Evolutionary conservation across 345 rosid species (phyloP).

Genomic region (Citrus trifoliata): DNA sequence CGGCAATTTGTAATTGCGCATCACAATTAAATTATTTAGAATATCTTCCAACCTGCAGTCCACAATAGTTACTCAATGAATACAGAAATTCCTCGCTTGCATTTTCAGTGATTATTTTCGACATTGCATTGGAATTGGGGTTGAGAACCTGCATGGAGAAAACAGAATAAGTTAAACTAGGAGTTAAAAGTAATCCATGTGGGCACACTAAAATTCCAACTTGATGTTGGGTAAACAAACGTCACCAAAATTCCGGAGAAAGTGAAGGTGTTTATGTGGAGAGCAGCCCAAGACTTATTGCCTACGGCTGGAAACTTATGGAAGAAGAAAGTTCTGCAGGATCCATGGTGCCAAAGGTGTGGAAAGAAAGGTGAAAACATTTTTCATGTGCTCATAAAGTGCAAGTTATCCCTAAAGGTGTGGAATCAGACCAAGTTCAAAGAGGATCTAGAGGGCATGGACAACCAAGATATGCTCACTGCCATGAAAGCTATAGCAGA

Average conservation of each 20-base stretch:
- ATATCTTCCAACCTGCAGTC: conserved; percentile 69
- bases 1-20: background rate
- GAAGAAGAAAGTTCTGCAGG: too few species aligned
- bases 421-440: too few species aligned
- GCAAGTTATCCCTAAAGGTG: too few species aligned
- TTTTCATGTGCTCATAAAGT: too few species aligned
- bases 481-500: too few species aligned
- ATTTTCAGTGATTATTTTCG: conserved; percentile 88
- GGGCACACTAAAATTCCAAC: background rate
- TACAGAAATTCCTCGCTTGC: conserved; percentile 89
- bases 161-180: conserved; percentile 14
- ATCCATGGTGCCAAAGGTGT: too few species aligned
- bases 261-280: too few species aligned
- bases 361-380: too few species aligned
- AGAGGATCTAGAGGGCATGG: too few species aligned
- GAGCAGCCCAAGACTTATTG: too few species aligned
- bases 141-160: conserved; percentile 71
- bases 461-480: too few species aligned
- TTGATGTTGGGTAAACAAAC: conserved; percentile 7
- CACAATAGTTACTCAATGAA: conserved; percentile 92
- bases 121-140: conserved; percentile 97
- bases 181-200: background rate
- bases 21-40: background rate
- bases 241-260: background rate
- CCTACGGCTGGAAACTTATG: too few species aligned